Evolutionary conservation across 768 basidiomycete genomes (phyloP), one percentile per base, ranked within the genome.

Genomic region (Macrolepiota albuminosa): DNA sequence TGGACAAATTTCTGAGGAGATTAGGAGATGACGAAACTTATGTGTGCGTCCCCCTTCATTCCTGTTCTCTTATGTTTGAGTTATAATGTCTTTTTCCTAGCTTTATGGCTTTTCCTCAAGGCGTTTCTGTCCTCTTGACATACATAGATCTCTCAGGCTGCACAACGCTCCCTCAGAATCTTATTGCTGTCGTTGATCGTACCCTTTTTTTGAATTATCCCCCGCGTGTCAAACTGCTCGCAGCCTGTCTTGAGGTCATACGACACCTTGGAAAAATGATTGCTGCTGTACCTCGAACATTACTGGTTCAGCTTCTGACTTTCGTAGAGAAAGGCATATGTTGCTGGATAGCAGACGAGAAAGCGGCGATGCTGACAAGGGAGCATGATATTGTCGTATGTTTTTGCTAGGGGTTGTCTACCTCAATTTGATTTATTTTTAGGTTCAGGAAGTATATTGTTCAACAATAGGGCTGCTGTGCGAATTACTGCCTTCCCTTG

Each of bases 261-360:
- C 65, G 60, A 48, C 61, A 62, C 24, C 55, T 81, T 21, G 75
- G 73, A 54, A 62, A 68, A 26, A 51, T 77, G 24, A 68, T 83
- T 45, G 45, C 60, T 4, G 69, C 68, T 6, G 63, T 68, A 18
- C 21, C 21, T 21, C 21, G 21, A 21, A 21, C 21, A 21, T 21
- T 21, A 21, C 21, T 21, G 21, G 21, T 78, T 7, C 64, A 63
- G 11, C 65, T 79, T n/a, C 61, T 85, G 9, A 64, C 63, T 16
- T 60, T 60, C 11, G 68, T 82, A 31, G 73, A 75, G 26, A 66
- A 72, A 37, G 69, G 81, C 26, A 63, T 86, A 5, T 73, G 72
- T 56, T 63, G 70, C 34, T 88, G 86, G 87, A 78, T 87, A 24
- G 74, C 73, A 46, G 86, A 87, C 59, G 74, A 74, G 40, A 47